Conservation (phyloP, 2,329 filamentous ascomycete genomes). For the Cercospora berteroae region DNA sequence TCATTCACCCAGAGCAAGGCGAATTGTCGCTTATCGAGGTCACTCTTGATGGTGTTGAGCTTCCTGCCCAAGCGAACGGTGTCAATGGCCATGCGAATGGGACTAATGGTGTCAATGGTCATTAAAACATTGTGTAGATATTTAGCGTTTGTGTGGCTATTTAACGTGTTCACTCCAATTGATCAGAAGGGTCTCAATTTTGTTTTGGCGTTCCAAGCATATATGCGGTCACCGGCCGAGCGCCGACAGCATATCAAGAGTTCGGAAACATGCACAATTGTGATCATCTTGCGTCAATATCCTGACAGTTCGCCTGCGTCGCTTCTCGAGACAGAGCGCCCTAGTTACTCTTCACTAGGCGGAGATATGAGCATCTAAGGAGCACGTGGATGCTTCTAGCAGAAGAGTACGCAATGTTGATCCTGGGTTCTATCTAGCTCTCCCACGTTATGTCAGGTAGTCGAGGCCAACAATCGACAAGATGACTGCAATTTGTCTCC, state of each 20-base stretch:
- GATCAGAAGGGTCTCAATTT: background rate
- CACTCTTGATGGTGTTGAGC: constrained; percentile 10
- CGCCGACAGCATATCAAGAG: background rate
- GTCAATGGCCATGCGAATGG: constrained; percentile 1
- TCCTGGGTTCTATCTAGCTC: background rate
- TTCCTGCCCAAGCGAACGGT: background rate
- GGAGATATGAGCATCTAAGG: background rate
- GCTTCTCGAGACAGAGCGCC: background rate
- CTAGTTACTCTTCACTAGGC: background rate
- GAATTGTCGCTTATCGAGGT: constrained; percentile 27
- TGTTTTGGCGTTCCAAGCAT: background rate
- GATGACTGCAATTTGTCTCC: background rate
- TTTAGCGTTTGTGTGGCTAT: background rate
- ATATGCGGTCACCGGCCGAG: background rate
- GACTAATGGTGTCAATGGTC: constrained; percentile 7
- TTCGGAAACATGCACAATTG: background rate
- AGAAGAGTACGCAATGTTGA: background rate
- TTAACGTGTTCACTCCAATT: background rate
- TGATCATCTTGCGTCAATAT: background rate
- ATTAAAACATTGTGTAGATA: background rate
- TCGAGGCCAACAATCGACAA: background rate
- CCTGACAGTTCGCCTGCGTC: background rate
- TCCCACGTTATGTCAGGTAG: background rate
- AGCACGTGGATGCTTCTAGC: background rate
- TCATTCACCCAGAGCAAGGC: constrained; percentile 22